Evolutionary conservation across 306 rosid genomes (phyloP), one percentile per base, ranked within the genome.

Genomic region (Cucurbita argyrosperma): DNA sequence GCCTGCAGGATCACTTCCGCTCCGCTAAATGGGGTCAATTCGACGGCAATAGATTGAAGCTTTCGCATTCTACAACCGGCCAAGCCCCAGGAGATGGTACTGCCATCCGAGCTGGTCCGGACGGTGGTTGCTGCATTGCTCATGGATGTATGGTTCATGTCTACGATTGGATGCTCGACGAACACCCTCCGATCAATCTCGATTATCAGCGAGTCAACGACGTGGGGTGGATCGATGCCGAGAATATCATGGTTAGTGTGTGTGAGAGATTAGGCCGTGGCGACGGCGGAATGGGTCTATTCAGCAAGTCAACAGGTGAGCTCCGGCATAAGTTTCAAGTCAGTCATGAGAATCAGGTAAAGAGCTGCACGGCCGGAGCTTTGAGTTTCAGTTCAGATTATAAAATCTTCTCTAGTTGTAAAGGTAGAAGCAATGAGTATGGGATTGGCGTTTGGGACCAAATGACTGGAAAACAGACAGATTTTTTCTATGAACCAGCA

Each of bases 371-470:
- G 16, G 96, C 97, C 23, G 96, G 99, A 70, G 91, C 99, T n/a
- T 79, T 91, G 81, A 87, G 96, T 64, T 91, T 91, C 61, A 87
- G 96, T 77, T 69, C 87, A 4, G 96, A 85, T 81, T 81, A 72
- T n/a, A 89, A 88, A 82, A 80, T 94, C 23, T 94, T 88, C 76
- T 88, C 97, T 0, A 91, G 96, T 57, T 94, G 97, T 60, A 91
- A 87, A 72, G 97, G 99, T 1, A 84, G 97, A 62, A 94, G 96
- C 80, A 89, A 91, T 57, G 99, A 94, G 69, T 85, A 94, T 69
- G 99, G 99, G 2, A 84, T 91, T 76, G 97, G 97, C 3, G 97
- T 89, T 79, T 94, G 99, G 99, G 99, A 94, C 71, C 97, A 88
- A 65, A 82, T 85, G 2, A 89, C 92, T 4, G 99, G 97, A 5